Percentiles rank a stretch among this genome's conserved stretches.
Evolutionary conservation across 2,329 filamentous ascomycete species (phyloP).

Genomic region (Sclerotinia glacialis): DNA sequence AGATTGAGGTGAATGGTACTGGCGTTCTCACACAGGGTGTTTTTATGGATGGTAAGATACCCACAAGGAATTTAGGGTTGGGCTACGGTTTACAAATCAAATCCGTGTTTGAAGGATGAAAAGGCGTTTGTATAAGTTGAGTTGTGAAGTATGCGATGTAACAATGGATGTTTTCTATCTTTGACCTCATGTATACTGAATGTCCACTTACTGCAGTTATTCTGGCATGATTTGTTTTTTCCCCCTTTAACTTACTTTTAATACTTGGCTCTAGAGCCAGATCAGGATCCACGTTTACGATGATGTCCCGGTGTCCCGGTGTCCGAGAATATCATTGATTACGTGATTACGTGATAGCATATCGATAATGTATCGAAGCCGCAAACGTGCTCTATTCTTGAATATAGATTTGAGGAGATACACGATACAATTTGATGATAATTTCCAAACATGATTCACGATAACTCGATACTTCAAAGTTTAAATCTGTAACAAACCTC

Average conservation of each 20-base stretch:
- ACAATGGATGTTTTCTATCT: background rate
- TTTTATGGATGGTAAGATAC: constrained; percentile 7
- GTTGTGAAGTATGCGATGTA: background rate
- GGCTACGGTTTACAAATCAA: background rate
- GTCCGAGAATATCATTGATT: background rate
- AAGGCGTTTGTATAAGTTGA: background rate
- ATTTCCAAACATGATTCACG: background rate
- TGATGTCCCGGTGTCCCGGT: background rate
- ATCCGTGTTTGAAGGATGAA: background rate
- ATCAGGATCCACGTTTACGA: background rate
- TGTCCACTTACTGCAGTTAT: background rate
- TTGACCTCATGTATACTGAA: background rate
- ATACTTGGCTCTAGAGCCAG: background rate
- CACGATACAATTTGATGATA: no score
- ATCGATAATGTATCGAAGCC: background rate
- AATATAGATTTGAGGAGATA: constrained; percentile 1
- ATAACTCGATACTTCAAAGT: background rate
- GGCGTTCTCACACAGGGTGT: background rate
- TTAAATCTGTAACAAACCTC: background rate
- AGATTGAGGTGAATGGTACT: background rate
- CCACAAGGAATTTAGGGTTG: background rate
- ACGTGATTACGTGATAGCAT: no score
- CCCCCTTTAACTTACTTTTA: background rate
- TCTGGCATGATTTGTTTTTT: background rate
- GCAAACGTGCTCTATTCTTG: constrained; percentile 18